phyloP scores from a whole-genome alignment of 2,329 filamentous ascomycete genomes.

The Cladosporium cucumerinum region DNA sequence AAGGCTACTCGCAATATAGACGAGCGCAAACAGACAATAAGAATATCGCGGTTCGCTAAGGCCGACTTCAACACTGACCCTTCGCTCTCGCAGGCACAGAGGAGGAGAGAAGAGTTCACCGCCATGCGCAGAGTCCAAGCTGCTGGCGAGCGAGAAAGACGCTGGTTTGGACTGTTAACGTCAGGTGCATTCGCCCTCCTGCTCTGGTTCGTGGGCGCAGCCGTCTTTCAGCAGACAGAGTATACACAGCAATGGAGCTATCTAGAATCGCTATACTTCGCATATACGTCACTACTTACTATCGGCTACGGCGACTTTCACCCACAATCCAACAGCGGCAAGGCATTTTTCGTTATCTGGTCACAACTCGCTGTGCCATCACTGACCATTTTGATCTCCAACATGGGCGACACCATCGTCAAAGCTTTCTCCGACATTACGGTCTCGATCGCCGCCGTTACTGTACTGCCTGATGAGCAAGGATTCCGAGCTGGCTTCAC shows the following conservation, averaged over 20 bases:
- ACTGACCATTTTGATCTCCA: slow-evolving; percentile 52
- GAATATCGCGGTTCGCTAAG: slow-evolving; percentile 40
- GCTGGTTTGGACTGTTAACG: slow-evolving; percentile 40
- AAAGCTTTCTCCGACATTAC: slow-evolving; percentile 54
- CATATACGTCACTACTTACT: slow-evolving; percentile 52
- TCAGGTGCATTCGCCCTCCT: slow-evolving; percentile 40
- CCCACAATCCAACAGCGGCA: slow-evolving; percentile 49
- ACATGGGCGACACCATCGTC: slow-evolving; percentile 55
- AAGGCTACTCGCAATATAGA: slow-evolving; percentile 40
- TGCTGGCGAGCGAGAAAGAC: slow-evolving; percentile 39
- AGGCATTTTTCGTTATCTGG: slow-evolving; percentile 57
- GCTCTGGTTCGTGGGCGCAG: slow-evolving; percentile 49
- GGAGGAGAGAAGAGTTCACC: slow-evolving; percentile 49
- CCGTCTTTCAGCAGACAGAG: slow-evolving; percentile 41
- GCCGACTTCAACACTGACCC: slow-evolving; percentile 44
- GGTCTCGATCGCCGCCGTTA: slow-evolving; percentile 54
- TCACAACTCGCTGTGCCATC: slow-evolving; percentile 53
- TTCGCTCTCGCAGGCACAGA: slow-evolving; percentile 34
- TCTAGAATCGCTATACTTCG: slow-evolving; percentile 52
- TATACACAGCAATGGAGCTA: slow-evolving; percentile 47
- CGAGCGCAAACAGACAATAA: slow-evolving; percentile 40
- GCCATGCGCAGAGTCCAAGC: slow-evolving; percentile 48
- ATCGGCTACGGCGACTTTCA: slow-evolving; percentile 55
- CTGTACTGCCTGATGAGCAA: slow-evolving; percentile 51
- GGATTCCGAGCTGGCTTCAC: slow-evolving; percentile 38